Conservation (phyloP, 495 filamentous ascomycete species). For the Hapsidospora chrysogenum region DNA sequence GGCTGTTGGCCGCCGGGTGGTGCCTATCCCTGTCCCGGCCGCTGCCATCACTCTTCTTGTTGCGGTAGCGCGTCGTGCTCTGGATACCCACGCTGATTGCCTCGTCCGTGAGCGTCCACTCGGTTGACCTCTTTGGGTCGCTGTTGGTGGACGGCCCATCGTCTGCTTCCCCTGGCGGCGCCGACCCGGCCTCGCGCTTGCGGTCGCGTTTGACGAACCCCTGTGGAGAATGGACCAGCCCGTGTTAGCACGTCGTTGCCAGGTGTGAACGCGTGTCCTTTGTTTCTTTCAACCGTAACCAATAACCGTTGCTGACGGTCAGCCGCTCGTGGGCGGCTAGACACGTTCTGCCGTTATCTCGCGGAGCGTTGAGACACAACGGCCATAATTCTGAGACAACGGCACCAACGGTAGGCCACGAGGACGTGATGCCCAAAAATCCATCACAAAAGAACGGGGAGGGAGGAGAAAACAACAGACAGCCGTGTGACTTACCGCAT, state of each 20-base stretch:
- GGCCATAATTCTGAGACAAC: background rate
- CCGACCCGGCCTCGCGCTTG: slow-evolving; percentile 4
- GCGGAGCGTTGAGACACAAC: too few species aligned
- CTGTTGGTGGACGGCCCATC: slow-evolving; percentile 1
- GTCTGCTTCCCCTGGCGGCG: slow-evolving; percentile 1
- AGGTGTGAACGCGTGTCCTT: too few species aligned
- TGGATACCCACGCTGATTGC: slow-evolving; percentile 21
- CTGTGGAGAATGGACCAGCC: too few species aligned
- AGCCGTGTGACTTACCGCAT: slow-evolving; percentile 46
- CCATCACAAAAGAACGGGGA: background rate
- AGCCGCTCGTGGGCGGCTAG: too few species aligned
- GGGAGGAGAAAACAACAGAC: slow-evolving; percentile 1
- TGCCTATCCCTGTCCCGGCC: background rate
- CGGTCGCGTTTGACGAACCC: slow-evolving; percentile 27
- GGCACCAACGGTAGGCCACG: background rate
- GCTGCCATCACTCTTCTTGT: slow-evolving; percentile 4
- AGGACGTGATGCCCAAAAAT: slow-evolving; percentile 1
- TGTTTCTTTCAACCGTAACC: too few species aligned
- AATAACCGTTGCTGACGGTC: too few species aligned
- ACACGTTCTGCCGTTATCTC: too few species aligned
- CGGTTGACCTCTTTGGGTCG: slow-evolving; percentile 18
- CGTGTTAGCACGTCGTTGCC: too few species aligned
- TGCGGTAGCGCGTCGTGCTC: slow-evolving; percentile 31
- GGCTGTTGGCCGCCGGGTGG: too few species aligned
- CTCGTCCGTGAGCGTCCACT: slow-evolving; percentile 25